Evolutionary conservation across 1,139 yeast genomes (phyloP), one percentile per base, ranked within the genome.

Genomic region (Entelexis paramagnoliae): DNA sequence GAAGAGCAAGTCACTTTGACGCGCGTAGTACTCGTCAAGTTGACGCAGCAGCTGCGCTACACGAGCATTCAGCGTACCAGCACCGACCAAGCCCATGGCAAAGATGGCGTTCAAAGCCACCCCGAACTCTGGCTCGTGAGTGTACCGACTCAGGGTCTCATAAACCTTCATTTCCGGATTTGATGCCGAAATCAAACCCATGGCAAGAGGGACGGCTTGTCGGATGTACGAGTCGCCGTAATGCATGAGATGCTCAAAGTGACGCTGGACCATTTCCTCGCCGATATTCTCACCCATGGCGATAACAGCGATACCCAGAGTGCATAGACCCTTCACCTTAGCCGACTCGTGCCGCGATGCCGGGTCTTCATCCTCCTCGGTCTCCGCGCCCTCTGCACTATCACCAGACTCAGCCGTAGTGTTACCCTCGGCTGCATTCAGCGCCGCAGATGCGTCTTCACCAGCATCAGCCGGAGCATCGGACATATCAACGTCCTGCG

Each of bases 271-370:
- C 98, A 93, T 93, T 62, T 91, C 97, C 67, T 85, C 94, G 40
- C 98, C 98, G 68, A 93, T 86, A 59, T 87, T 95, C 68, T 93
- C 99, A 57, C 99, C 98, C 87, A 93, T 83, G 28, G 97, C 94
- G 64, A 93, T 85, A 61, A 84, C 77, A 0, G 97, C 98, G 60
- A 93, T 77, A 55, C 98, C 98, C 51, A 93, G 75, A 20, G 93
- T 97, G 5, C 97, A 94, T 64, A 86, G 86, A 1, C 89, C 94
- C 51, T 77, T 60, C 33, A 55, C 80, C 41, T 62, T 55, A 19
- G 60, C 60, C n/a, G 69, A 43, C 52, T 59, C 61, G 32, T 49
- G 55, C 63, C 69, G 36, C 60, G 66, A 38, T 60, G 70, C 36
- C 60, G 68, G 38, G 41, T 68, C 55, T 33, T 63, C 64, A 9